phyloP scores from a whole-genome alignment of 2,329 filamentous ascomycete genomes.

The Graphilbum sp. region DNA sequence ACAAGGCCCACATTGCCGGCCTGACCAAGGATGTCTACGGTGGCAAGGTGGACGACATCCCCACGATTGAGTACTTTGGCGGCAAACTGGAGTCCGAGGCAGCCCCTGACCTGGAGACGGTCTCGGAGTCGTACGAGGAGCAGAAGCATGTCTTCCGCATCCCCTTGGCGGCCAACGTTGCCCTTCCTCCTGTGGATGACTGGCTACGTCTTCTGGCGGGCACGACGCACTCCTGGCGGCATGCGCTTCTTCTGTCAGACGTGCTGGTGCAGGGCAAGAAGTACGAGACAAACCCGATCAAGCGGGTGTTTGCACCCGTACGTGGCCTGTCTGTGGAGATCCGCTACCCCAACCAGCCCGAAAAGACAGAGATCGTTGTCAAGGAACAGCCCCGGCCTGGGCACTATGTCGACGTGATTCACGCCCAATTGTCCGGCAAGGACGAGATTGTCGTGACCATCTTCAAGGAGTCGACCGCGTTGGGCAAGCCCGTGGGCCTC shows the following conservation, averaged over 20 bases:
- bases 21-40: conserved; percentile 68
- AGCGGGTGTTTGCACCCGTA: conserved; percentile 73
- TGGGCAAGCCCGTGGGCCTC: conserved; percentile 66
- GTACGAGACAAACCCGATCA: conserved; percentile 93
- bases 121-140: conserved; percentile 65
- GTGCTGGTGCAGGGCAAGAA: conserved; percentile 90
- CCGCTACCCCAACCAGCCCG: conserved; percentile 59
- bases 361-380: conserved; percentile 71
- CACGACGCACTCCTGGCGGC: conserved; percentile 74
- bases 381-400: conserved; percentile 76
- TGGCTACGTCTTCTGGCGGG: conserved; percentile 87
- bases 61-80: conserved; percentile 86
- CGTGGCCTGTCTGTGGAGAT: conserved; percentile 86
- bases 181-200: conserved; percentile 61
- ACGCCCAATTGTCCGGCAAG: conserved; percentile 58
- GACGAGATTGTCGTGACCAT: conserved; percentile 77
- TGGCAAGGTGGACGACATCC: conserved; percentile 57
- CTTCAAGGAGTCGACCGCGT: conserved; percentile 82
- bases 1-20: conserved; percentile 69
- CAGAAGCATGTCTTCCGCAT: conserved; percentile 74
- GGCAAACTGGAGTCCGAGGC: conserved; percentile 58
- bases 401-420: conserved; percentile 75
- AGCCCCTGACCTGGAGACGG: conserved; percentile 59
- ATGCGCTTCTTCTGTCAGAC: conserved; percentile 85
- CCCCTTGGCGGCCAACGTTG: conserved; percentile 54